Percentiles rank a stretch among this genome's conserved stretches.
These are phyloP conservation scores for Cucumis hystrix DNA, from an alignment of 306 rosid genomes.

Conservation along the genomic window DNA sequence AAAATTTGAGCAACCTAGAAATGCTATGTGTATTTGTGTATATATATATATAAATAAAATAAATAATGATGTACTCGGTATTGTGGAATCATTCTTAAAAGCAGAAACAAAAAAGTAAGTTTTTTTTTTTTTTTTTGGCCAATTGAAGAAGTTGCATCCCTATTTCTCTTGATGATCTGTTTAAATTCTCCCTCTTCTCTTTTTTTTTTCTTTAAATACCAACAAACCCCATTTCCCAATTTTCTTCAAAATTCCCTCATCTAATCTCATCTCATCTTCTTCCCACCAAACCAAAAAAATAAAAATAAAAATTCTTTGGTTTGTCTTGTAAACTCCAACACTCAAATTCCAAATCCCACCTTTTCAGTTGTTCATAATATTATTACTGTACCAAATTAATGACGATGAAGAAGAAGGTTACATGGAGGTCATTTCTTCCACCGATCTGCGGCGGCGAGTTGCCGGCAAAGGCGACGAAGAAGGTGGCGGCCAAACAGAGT, in stretches of 20 bases:
- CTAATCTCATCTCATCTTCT: neutral
- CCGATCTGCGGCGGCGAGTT: constrained; percentile 17
- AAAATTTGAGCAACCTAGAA: too few species aligned
- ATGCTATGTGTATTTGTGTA: too few species aligned
- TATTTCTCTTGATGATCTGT: neutral
- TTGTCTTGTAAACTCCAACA: neutral
- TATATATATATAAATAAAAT: too few species aligned
- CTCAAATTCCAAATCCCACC: neutral
- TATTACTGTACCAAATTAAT: neutral
- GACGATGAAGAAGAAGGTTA: constrained; percentile 8
- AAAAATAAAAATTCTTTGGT: neutral
- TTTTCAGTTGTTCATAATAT: neutral
- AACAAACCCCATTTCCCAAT: neutral
- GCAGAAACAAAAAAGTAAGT: neutral
- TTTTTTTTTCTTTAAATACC: neutral
- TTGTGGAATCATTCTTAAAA: neutral
- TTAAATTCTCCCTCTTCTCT: neutral
- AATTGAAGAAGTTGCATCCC: neutral
- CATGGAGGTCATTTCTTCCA: constrained; percentile 38
- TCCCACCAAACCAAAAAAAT: neutral
- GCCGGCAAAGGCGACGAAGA: constrained; percentile 21
- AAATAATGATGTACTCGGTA: neutral
- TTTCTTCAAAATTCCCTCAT: neutral
- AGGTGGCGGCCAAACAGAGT: constrained; percentile 32
- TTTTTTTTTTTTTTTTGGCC: neutral